Evolutionary conservation across 257 asterid genomes (phyloP).

Genomic region (Paulownia fortunei): DNA sequence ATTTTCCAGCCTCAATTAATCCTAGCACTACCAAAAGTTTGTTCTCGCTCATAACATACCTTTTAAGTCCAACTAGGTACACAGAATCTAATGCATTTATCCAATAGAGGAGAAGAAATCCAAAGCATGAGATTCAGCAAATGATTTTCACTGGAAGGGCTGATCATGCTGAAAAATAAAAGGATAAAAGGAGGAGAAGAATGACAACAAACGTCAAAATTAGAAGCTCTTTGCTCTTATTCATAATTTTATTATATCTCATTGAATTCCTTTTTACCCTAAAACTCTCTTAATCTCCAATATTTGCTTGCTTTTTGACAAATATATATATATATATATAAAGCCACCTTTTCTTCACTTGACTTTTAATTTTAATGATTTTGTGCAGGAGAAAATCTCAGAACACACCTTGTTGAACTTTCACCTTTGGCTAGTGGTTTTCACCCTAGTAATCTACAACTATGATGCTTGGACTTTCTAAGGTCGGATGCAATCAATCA

Average conservation of each 20-base stretch:
- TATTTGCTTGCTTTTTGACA: too few species aligned
- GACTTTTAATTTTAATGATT: too few species aligned
- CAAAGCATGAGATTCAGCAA: not conserved
- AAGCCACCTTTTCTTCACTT: too few species aligned
- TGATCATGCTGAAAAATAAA: not conserved
- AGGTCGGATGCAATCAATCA: too few species aligned
- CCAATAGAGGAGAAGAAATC: not conserved
- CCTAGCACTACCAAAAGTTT: not conserved
- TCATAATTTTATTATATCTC: not conserved
- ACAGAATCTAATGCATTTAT: not conserved
- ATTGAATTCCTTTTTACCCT: not conserved
- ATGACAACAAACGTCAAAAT: not conserved
- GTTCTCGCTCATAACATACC: not conserved
- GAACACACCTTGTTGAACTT: too few species aligned
- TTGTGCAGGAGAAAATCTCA: too few species aligned
- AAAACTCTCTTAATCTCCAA: not conserved
- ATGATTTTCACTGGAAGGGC: not conserved
- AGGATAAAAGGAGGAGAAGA: not conserved
- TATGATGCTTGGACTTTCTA: too few species aligned
- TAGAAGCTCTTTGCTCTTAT: not conserved
- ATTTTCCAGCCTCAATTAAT: not conserved
- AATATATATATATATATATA: too few species aligned
- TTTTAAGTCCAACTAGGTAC: not conserved
- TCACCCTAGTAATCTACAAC: too few species aligned
- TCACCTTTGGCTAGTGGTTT: too few species aligned